Conservation (phyloP, 2,329 filamentous ascomycete species). For the Pyrenophora tritici-repentis region DNA sequence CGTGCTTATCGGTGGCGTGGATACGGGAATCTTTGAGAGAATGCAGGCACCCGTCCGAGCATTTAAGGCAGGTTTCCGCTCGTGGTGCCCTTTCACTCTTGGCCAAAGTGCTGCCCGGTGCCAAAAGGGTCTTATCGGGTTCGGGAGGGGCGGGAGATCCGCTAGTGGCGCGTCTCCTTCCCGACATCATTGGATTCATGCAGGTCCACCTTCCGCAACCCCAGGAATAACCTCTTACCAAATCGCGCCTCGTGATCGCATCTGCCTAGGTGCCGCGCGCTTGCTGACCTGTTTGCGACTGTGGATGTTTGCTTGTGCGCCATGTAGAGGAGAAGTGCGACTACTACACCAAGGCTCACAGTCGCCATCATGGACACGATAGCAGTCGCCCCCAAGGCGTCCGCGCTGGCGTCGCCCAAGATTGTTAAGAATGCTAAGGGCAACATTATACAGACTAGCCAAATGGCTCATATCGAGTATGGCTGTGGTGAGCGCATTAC, state of each 20-base stretch:
- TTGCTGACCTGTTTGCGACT: slow-evolving; percentile 4
- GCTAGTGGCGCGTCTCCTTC: slow-evolving; percentile 32
- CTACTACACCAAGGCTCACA: slow-evolving; percentile 5
- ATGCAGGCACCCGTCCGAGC: too few species aligned
- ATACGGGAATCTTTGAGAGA: too few species aligned
- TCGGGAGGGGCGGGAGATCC: slow-evolving; percentile 21
- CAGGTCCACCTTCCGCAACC: slow-evolving; percentile 33
- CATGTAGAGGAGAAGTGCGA: slow-evolving; percentile 12
- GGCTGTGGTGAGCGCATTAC: slow-evolving; percentile 47
- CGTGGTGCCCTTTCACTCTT: too few species aligned
- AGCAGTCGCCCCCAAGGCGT: slow-evolving; percentile 48
- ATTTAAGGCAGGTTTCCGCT: too few species aligned
- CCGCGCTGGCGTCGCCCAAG: slow-evolving; percentile 50
- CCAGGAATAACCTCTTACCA: slow-evolving; percentile 23
- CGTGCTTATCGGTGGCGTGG: too few species aligned
- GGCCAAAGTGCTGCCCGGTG: not conserved
- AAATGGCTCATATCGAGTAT: slow-evolving; percentile 49
- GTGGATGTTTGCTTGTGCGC: slow-evolving; percentile 3
- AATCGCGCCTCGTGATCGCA: slow-evolving; percentile 14
- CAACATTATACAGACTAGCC: slow-evolving; percentile 45
- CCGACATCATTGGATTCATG: slow-evolving; percentile 35
- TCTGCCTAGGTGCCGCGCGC: slow-evolving; percentile 2
- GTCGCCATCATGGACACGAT: slow-evolving; percentile 47
- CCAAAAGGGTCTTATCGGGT: not conserved
- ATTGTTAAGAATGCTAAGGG: slow-evolving; percentile 51